Conservation (phyloP, 2,329 filamentous ascomycete genomes). For the Colletotrichum somersetense region DNA sequence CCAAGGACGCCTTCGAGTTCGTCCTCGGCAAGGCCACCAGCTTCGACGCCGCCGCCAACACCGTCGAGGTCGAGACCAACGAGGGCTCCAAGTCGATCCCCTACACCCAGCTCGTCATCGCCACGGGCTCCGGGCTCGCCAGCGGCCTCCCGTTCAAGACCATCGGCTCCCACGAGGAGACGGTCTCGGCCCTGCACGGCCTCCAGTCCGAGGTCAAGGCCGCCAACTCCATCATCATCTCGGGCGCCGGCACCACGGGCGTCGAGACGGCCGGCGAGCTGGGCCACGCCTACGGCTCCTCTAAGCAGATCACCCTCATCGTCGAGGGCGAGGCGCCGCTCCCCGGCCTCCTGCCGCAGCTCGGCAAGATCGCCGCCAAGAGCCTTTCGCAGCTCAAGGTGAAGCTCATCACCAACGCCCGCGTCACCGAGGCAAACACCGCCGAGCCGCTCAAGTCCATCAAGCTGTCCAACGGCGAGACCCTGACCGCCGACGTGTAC, state of each 20-base stretch:
- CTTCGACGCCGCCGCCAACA: constrained; percentile 57
- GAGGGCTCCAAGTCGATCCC: constrained; percentile 53
- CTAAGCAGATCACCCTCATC: constrained; percentile 47
- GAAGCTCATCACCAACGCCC: constrained; percentile 55
- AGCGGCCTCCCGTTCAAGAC: constrained; percentile 61
- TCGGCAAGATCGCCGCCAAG: constrained; percentile 54
- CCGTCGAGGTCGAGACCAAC: constrained; percentile 56
- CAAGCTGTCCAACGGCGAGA: constrained; percentile 50
- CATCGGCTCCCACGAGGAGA: constrained; percentile 58
- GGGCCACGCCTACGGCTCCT: constrained; percentile 48
- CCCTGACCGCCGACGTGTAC: constrained; percentile 47
- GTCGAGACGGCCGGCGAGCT: constrained; percentile 55
- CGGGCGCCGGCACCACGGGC: constrained; percentile 55
- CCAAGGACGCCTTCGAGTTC: constrained; percentile 63
- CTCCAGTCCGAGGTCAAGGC: constrained; percentile 46
- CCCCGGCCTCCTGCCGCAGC: constrained; percentile 43
- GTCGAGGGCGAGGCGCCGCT: constrained; percentile 40
- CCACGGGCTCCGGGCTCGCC: constrained; percentile 64
- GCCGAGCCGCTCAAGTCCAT: constrained; percentile 48
- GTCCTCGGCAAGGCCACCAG: constrained; percentile 61
- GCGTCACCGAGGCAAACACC: constrained; percentile 49
- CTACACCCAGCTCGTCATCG: constrained; percentile 68
- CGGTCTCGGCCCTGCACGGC: constrained; percentile 51
- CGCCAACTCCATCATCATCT: constrained; percentile 53
- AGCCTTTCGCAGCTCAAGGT: constrained; percentile 60